Evolutionary conservation across 257 asterid genomes (phyloP).

Genomic region (Osmanthus fragrans): DNA sequence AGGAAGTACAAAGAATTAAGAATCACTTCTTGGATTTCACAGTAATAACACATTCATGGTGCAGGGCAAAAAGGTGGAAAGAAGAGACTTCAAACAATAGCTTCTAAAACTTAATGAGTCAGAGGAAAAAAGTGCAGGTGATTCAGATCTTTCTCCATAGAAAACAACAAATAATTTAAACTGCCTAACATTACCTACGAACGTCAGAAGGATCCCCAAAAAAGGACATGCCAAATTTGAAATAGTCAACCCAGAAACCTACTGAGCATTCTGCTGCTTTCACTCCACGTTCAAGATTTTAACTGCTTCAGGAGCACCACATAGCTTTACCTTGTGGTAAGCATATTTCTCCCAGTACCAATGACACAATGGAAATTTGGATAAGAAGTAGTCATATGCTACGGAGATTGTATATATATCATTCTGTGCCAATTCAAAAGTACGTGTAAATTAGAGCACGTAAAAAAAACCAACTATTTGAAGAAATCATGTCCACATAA

Average conservation of each 20-base stretch:
- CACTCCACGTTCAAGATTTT: constrained; percentile 64
- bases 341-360: constrained; percentile 87
- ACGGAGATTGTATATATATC: constrained; percentile 58
- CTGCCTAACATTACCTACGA: constrained; percentile 62
- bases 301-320: constrained; percentile 62
- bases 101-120: constrained; percentile 7
- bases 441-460: constrained; percentile 15
- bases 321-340: constrained; percentile 55
- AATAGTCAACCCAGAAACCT: constrained; percentile 86
- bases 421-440: constrained; percentile 54
- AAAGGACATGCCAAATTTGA: constrained; percentile 54
- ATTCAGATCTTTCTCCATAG: constrained; percentile 7
- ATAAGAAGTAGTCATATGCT: constrained; percentile 74
- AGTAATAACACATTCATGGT: constrained; percentile 15
- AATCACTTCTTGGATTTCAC: constrained; percentile 16
- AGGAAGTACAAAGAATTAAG: constrained; percentile 19
- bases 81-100: constrained; percentile 12
- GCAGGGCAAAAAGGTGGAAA: constrained; percentile 7
- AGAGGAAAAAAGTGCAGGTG: neutral
- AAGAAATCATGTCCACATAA: constrained; percentile 3
- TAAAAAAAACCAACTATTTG: constrained; percentile 13
- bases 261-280: constrained; percentile 61
- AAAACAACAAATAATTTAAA: constrained; percentile 15
- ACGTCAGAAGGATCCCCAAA: constrained; percentile 67
- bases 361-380: constrained; percentile 78